Evolutionary conservation across 495 filamentous ascomycete species (phyloP).

Genomic region (Penicillium turbatum): DNA sequence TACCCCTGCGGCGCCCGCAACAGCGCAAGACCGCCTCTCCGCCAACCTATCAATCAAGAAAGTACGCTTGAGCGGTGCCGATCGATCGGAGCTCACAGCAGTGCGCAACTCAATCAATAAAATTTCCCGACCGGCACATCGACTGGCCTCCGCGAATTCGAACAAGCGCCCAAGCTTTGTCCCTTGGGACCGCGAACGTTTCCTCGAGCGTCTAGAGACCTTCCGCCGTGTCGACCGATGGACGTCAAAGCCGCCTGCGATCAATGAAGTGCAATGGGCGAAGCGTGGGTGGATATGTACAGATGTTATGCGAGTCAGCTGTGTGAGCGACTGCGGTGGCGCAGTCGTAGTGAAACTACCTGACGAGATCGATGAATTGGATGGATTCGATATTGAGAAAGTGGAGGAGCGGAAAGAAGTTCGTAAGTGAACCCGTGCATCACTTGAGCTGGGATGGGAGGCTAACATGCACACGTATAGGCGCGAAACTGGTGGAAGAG

Average conservation of each 20-base stretch:
- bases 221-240: slow-evolving; percentile 88
- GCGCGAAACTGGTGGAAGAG: slow-evolving; percentile 63
- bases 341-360: slow-evolving; percentile 80
- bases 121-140: slow-evolving; percentile 19
- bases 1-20: slow-evolving; percentile 20
- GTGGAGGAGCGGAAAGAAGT: slow-evolving; percentile 63
- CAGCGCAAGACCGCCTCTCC: slow-evolving; percentile 28
- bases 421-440: slow-evolving; percentile 30
- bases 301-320: slow-evolving; percentile 75
- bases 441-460: not conserved
- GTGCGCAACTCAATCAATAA: slow-evolving; percentile 29
- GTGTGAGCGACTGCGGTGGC: slow-evolving; percentile 71
- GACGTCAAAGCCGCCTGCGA: slow-evolving; percentile 66
- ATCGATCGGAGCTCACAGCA: slow-evolving; percentile 20
- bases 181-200: slow-evolving; percentile 77
- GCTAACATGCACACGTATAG: slow-evolving; percentile 23
- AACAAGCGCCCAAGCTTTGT: slow-evolving; percentile 58
- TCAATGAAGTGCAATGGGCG: slow-evolving; percentile 93
- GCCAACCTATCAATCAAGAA: slow-evolving; percentile 38
- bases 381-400: slow-evolving; percentile 49
- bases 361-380: slow-evolving; percentile 49
- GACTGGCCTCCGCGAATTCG: slow-evolving; percentile 22
- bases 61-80: slow-evolving; percentile 30
- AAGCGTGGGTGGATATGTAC: slow-evolving; percentile 89
- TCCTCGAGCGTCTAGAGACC: slow-evolving; percentile 76